Percentiles rank a stretch among this genome's conserved stretches.
Evolutionary conservation across 2,329 filamentous ascomycete species (phyloP).

Genomic region (Neofusicoccum umdonicola): DNA sequence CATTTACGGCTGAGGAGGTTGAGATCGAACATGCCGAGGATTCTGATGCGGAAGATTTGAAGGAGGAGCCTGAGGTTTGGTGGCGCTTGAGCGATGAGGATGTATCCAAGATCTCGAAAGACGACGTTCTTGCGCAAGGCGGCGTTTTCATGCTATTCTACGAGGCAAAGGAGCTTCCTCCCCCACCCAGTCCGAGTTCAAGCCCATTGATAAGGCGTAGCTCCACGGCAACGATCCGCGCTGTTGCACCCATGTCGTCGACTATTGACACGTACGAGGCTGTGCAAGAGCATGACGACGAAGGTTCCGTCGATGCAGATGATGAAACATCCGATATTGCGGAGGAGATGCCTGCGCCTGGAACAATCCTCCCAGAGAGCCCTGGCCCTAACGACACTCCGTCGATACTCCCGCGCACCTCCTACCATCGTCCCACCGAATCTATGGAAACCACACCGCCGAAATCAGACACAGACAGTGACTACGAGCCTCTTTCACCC

Average conservation of each 20-base stretch:
- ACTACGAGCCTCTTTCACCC: background rate
- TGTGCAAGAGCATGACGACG: conserved; percentile 15
- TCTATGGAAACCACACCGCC: conserved; percentile 5
- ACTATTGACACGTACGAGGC: background rate
- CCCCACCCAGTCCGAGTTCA: background rate
- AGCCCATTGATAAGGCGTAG: conserved; percentile 9
- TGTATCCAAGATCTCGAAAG: conserved; percentile 71
- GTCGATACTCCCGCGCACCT: background rate
- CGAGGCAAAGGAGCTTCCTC: conserved; percentile 48
- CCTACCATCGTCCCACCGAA: background rate
- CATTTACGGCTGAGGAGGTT: conserved; percentile 25
- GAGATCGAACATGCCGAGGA: background rate
- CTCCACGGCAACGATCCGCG: conserved; percentile 12
- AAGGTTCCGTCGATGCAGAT: background rate
- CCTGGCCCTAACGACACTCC: background rate
- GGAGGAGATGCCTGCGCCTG: background rate
- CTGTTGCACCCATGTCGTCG: background rate
- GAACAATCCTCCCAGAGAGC: background rate
- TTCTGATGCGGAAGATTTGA: background rate
- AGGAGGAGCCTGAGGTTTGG: conserved; percentile 58
- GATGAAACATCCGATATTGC: background rate
- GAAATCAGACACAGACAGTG: conserved; percentile 4
- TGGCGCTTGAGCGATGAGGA: conserved; percentile 90
- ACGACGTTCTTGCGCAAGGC: conserved; percentile 69
- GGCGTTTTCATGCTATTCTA: conserved; percentile 98